These are phyloP conservation scores for Marasmius oreades DNA, from an alignment of 1,284 basidiomycete species.

Conservation along the genomic window DNA sequence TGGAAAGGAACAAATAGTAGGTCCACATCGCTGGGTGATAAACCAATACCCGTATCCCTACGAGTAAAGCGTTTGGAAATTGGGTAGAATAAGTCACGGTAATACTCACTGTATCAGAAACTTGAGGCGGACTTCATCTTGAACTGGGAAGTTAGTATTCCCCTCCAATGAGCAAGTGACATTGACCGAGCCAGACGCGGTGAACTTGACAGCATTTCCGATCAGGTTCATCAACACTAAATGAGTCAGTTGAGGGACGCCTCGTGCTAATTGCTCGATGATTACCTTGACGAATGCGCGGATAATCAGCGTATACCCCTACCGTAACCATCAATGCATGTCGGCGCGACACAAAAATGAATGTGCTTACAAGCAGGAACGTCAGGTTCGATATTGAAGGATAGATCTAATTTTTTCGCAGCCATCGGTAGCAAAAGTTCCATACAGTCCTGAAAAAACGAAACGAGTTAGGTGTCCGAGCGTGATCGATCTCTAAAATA, in stretches of 20 bases:
- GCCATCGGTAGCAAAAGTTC: slow-evolving; percentile 69
- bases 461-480: neutral
- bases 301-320: slow-evolving; percentile 73
- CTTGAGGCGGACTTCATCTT: slow-evolving; percentile 51
- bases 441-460: slow-evolving; percentile 56
- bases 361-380: slow-evolving; percentile 54
- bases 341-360: neutral
- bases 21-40: slow-evolving; percentile 61
- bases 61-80: slow-evolving; percentile 1
- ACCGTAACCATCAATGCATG: neutral
- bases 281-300: slow-evolving; percentile 64
- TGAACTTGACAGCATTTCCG: slow-evolving; percentile 74
- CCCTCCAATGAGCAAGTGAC: slow-evolving; percentile 55
- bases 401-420: slow-evolving; percentile 65
- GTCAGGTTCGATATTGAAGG: slow-evolving; percentile 62
- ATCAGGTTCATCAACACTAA: slow-evolving; percentile 71
- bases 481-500: slow-evolving; percentile 6
- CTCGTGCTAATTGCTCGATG: slow-evolving; percentile 8
- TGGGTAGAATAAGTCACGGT: neutral
- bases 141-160: slow-evolving; percentile 22
- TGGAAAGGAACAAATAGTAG: slow-evolving; percentile 68
- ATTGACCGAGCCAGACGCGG: slow-evolving; percentile 54
- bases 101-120: slow-evolving; percentile 58
- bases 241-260: neutral
- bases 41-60: slow-evolving; percentile 67